These are phyloP conservation scores for Monosporascus sp. DNA, from an alignment of 2,329 filamentous ascomycete species.

Conservation along the genomic window DNA sequence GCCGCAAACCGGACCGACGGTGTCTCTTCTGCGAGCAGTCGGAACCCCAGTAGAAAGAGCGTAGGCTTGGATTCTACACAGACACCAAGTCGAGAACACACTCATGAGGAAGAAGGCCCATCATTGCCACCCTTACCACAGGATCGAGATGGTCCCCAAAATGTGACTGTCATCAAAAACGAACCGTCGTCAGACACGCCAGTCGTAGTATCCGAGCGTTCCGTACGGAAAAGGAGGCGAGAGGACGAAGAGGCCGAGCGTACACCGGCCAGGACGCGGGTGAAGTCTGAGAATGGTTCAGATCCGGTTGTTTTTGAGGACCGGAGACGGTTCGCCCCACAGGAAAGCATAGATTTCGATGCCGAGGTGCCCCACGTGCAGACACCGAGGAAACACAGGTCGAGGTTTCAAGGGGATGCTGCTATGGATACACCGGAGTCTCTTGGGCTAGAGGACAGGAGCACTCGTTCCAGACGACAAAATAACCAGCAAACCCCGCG, in stretches of 20 bases:
- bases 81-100: slow-evolving; percentile 1
- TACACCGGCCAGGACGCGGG: slow-evolving; percentile 20
- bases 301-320: slow-evolving; percentile 23
- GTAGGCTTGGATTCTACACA: slow-evolving; percentile 5
- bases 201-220: slow-evolving; percentile 45
- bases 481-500: neutral
- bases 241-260: slow-evolving; percentile 17
- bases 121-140: slow-evolving; percentile 27
- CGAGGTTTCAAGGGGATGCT: slow-evolving; percentile 3
- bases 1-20: neutral
- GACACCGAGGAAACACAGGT: slow-evolving; percentile 36
- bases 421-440: neutral
- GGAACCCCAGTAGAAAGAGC: neutral
- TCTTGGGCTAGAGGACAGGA: neutral
- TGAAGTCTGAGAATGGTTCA: slow-evolving; percentile 41
- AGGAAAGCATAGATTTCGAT: slow-evolving; percentile 59
- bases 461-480: neutral
- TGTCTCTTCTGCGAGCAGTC: too few species aligned
- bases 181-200: slow-evolving; percentile 51
- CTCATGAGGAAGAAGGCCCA: slow-evolving; percentile 6
- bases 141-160: neutral
- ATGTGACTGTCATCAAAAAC: slow-evolving; percentile 33
- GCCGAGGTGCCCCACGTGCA: slow-evolving; percentile 37
- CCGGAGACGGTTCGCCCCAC: slow-evolving; percentile 29
- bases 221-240: slow-evolving; percentile 43